Base-by-base conservation (phyloP, 805 yeast genomes). In the Ogataea populi-albae region DNA sequence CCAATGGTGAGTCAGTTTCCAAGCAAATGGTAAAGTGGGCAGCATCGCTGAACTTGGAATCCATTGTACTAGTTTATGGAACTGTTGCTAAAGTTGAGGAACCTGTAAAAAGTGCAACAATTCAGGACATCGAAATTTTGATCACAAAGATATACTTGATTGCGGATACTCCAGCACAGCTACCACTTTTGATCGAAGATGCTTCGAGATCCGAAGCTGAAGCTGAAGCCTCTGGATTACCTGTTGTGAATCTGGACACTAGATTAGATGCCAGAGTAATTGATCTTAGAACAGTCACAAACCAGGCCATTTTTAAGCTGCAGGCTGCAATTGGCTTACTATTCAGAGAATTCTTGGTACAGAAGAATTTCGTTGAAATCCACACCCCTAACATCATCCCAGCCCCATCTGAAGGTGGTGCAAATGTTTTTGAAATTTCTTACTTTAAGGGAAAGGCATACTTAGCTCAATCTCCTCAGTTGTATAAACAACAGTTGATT, bases 21-120 rank as follows among this genome's bases (percentile, higher is more conserved):
- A 93, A 93, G 67, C 96, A 84, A 62, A 85, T 93, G 91, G 95
- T 89, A 49, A 93, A 93, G 68, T 93, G 96, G 96, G 83, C 88
- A 18, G 86, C 91, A 24, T 68, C 84, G 23, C 74, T 93, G 59
- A 84, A 79, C 57, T 72, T 86, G 52, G 99, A 93, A 67, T 77
- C 93, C 31, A 91, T 93, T 64, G 97, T 93, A 11, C 68, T 93
- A 33, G 96, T 93, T 19, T 79, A 81, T 52, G 99, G 98, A 65
- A 61, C 64, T 16, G 91, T 91, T 28, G 77, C 66, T 49, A 87
- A 87, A 54, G 88, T 91, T 35, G 88, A 80, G 16, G 97, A 87
- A 59, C 78, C 79, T 40, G 80, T 93, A 61, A 87, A 85, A 59
- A 81, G 93, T 32, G 93, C 96, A 35, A 86, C 98, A 26, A 81